Percentiles rank a stretch among this genome's conserved stretches.
Conservation (phyloP, 1,139 yeast species). For the Tardiomyces depauwii region DNA sequence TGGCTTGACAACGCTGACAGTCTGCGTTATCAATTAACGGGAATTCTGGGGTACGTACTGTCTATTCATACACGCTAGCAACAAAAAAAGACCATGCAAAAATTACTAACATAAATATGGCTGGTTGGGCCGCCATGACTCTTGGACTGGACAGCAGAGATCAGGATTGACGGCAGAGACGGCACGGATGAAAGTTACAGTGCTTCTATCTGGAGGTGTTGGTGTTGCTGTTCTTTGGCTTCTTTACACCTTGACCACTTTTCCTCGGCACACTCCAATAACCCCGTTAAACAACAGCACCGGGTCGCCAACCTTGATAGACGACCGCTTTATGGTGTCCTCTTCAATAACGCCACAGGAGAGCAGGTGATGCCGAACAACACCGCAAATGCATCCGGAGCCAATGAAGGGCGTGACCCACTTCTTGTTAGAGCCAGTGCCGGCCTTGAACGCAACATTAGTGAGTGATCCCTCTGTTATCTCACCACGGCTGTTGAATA, state of each 20-base stretch:
- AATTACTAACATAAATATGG: too few relatives aligned
- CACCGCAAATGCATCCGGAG: slow-evolving; percentile 82
- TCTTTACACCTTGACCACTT: slow-evolving; percentile 17
- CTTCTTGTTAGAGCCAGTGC: slow-evolving; percentile 21
- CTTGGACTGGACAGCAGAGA: too few relatives aligned
- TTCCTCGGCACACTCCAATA: slow-evolving; percentile 67
- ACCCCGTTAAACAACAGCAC: slow-evolving; percentile 71
- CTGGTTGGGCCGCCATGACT: too few relatives aligned
- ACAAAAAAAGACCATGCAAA: too few relatives aligned
- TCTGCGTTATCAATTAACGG: too few relatives aligned
- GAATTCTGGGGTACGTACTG: too few relatives aligned
- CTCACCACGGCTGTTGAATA: slow-evolving; percentile 48
- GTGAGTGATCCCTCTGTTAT: slow-evolving; percentile 82
- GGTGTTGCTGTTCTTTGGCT: too few relatives aligned
- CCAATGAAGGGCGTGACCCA: slow-evolving; percentile 78
- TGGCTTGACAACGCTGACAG: too few relatives aligned
- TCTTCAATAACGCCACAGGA: slow-evolving; percentile 47
- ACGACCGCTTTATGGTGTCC: slow-evolving; percentile 33
- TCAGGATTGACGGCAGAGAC: too few relatives aligned
- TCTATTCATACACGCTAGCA: too few relatives aligned
- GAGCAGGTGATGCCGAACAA: slow-evolving; percentile 56
- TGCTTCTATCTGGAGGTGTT: too few relatives aligned
- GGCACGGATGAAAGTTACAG: too few relatives aligned
- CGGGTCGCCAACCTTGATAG: slow-evolving; percentile 49
- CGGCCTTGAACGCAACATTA: slow-evolving; percentile 55